Base-by-base conservation (phyloP, 2,329 filamentous ascomycete genomes). In the Fusarium sp. region DNA sequence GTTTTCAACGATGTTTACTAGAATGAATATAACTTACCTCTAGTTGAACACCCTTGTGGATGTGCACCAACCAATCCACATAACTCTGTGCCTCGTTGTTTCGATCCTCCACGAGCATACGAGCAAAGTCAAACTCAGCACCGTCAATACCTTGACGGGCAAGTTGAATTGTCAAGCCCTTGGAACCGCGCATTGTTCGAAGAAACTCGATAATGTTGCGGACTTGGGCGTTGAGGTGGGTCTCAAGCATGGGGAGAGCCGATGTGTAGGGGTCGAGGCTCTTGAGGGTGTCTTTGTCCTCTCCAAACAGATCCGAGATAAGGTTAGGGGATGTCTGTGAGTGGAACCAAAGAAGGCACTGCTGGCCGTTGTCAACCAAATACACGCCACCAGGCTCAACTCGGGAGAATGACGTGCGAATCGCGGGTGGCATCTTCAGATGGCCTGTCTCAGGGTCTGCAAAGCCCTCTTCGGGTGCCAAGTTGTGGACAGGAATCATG, bases 11-110 rank as follows among this genome's bases (percentile, higher is more conserved):
- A n/a, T 26, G 17, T 9, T 44, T 5, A 24, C 19, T 15, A 23
- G 19, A 40, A 38, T 21, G 11, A 15, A 15, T 20, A 28, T 20
- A 23, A 79, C 86, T 80, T 78, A 91, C 88, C 86, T 99, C 96
- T 67, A 97, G 83, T 77, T 97, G 94, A 68, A 99, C 96, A 70
- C 92, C 90, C 73, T 95, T 91, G 80, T 99, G 96, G 65, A 98
- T 86, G 79, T 97, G 92, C 58, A 99, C 96, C 74, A 99, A 84
- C 96, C 96, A 99, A 81, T 99, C 96, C 32, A 98, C 96, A 79
- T 98, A 99, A 76, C 92, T 97, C 81, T 97, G 94, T 34, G 96
- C 96, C 81, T 99, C 96, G 71, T 97, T 97, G 78, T 98, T 98
- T 68, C 96, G 88, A 76, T 99, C 96, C 80, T 99, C 96, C 30